phyloP scores from a whole-genome alignment of 306 rosid genomes.

The Vigna nakashimae region DNA sequence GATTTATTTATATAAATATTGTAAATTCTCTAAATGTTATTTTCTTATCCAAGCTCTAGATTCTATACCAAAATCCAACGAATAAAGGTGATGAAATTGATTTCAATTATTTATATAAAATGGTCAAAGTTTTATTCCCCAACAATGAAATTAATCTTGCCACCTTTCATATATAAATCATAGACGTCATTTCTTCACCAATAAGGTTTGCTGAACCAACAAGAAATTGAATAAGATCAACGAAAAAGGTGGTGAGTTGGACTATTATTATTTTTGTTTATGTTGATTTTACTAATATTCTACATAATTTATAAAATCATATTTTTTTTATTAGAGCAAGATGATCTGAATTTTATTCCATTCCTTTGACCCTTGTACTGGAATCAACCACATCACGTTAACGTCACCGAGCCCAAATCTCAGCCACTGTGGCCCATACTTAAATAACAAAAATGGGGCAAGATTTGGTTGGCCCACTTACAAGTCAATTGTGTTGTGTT shows the following conservation, averaged over 20 bases:
- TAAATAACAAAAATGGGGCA: conserved; percentile 17
- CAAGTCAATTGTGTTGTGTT: conserved; percentile 17
- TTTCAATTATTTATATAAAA: background rate
- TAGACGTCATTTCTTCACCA: background rate
- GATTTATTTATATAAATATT: too few relatives aligned
- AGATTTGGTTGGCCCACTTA: conserved; percentile 41
- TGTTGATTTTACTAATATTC: background rate
- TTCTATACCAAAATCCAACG: background rate
- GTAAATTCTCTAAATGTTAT: too few relatives aligned
- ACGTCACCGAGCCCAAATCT: conserved; percentile 28
- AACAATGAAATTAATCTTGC: background rate
- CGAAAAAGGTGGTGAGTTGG: background rate
- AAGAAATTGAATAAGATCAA: background rate
- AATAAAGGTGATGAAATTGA: background rate
- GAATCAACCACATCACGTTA: conserved; percentile 31
- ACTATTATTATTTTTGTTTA: background rate
- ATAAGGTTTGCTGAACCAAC: background rate
- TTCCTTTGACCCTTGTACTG: conserved; percentile 27
- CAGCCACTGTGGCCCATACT: background rate
- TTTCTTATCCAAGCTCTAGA: background rate
- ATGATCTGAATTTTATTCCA: conserved; percentile 36
- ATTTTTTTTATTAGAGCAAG: background rate
- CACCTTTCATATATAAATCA: background rate
- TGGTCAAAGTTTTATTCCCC: background rate
- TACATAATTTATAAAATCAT: background rate